Evolutionary conservation across 345 rosid genomes (phyloP), one percentile per base, ranked within the genome.

Genomic region (Mangifera indica): DNA sequence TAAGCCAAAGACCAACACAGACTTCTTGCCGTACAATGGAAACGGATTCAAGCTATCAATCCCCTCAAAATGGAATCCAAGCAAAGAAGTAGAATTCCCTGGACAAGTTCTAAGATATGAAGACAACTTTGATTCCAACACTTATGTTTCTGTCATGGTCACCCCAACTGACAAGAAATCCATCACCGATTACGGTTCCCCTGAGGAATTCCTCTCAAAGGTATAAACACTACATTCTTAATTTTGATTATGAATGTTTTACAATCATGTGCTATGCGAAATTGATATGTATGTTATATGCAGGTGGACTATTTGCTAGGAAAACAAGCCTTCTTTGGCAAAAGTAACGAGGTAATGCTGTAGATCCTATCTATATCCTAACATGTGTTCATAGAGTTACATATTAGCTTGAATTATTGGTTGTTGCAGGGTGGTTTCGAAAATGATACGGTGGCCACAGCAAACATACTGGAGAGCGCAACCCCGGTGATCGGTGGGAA

Each of bases 11-110:
- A 77, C 75, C 66, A 86, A 91, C 85, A 90, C 95, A 5, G 98
- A 94, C 9, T 92, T 84, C 89, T 0, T 79, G 76, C 79, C 92
- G 0, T 90, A 82, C 77, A 79, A n/a, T 32, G 97, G 97, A 46
- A 77, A 89, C 37, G 93, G 98, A 37, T 94, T 94, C 87, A 87
- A 81, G 84, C 46, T 94, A 10, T 74, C 69, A n/a, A 67, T 92
- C 37, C 98, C 98, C 29, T 6, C 98, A 45, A 94, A 94, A 81
- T 91, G 97, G 98, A 94, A 89, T 79, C 97, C 93, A n/a, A 92
- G 95, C 88, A 90, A 87, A 69, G 98, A 92, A 84, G 70, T 63
- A 25, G 98, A 94, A 80, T 94, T n/a, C 85, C 96, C 98, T 0
- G 99, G 98, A 58, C 96, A 92, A 81, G 93, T 95, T 42, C 85